Evolutionary conservation across 352 stramenopile genomes (phyloP).

Genomic region (Saprolegnia parasitica): DNA sequence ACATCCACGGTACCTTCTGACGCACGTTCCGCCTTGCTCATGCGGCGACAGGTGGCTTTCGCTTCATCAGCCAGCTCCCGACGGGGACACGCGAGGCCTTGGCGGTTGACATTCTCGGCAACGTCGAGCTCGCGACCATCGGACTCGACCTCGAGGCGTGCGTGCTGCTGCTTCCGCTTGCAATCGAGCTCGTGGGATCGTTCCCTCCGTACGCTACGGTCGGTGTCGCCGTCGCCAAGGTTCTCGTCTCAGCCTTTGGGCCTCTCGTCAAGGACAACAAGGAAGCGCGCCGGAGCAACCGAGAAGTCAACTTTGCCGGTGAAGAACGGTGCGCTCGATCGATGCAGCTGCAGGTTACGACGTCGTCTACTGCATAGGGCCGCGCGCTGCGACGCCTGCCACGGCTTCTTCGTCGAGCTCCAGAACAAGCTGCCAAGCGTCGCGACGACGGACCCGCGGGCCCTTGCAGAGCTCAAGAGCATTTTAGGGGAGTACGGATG

Average conservation of each 20-base stretch:
- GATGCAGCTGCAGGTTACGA: background rate
- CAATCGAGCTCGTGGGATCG: slow-evolving; percentile 57
- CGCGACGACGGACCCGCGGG: background rate
- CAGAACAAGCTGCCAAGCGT: slow-evolving; percentile 31
- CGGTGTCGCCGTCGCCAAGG: slow-evolving; percentile 50
- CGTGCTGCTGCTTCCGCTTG: slow-evolving; percentile 66
- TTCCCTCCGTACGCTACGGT: slow-evolving; percentile 51
- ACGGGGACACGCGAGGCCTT: slow-evolving; percentile 66
- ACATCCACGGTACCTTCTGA: slow-evolving; percentile 36
- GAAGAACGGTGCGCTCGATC: slow-evolving; percentile 50
- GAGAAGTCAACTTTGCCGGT: slow-evolving; percentile 62
- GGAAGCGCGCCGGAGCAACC: slow-evolving; percentile 44
- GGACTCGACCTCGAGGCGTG: slow-evolving; percentile 71
- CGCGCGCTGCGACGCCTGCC: slow-evolving; percentile 50
- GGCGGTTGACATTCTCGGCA: slow-evolving; percentile 61
- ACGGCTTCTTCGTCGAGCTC: slow-evolving; percentile 66
- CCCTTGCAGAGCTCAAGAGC: slow-evolving; percentile 9
- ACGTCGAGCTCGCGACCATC: slow-evolving; percentile 55
- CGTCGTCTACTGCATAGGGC: slow-evolving; percentile 13
- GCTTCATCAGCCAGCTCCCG: slow-evolving; percentile 58
- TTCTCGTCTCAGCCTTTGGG: slow-evolving; percentile 69
- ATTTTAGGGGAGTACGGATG: slow-evolving; percentile 23
- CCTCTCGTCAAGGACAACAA: slow-evolving; percentile 62
- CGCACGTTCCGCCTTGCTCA: background rate
- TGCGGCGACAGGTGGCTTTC: slow-evolving; percentile 41